phyloP scores from a whole-genome alignment of 495 filamentous ascomycete genomes.

The Daldinia vernicosa region DNA sequence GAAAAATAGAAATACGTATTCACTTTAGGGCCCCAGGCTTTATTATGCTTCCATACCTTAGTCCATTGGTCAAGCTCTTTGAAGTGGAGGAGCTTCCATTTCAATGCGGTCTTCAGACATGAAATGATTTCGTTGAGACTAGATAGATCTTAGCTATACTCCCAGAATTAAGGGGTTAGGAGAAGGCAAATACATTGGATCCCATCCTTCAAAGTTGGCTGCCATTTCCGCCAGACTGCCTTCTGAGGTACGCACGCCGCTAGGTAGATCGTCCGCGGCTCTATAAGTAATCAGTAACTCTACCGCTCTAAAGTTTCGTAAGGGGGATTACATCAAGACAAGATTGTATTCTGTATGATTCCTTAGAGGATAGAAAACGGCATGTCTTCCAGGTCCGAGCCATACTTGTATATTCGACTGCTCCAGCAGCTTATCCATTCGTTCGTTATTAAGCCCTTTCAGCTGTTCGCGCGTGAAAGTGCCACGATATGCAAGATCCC shows the following conservation, averaged over 20 bases:
- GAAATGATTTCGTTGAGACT: not conserved
- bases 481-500: not conserved
- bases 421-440: not conserved
- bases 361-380: not conserved
- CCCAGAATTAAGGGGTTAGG: not conserved
- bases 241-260: not conserved
- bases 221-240: not conserved
- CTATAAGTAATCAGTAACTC: not conserved
- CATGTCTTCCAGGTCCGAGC: not conserved
- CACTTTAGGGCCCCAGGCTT: not conserved
- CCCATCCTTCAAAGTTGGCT: not conserved
- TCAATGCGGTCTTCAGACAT: not conserved
- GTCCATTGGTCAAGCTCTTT: not conserved
- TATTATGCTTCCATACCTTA: not conserved
- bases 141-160: not conserved
- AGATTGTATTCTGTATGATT: not conserved
- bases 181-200: not conserved
- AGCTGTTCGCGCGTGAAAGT: not conserved
- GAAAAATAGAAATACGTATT: not conserved
- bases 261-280: not conserved
- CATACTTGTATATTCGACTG: not conserved
- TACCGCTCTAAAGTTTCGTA: not conserved
- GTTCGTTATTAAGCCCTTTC: not conserved
- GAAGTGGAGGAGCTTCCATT: not conserved
- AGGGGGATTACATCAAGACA: not conserved